Conservation (phyloP, 495 filamentous ascomycete genomes). For the Hyphodiscus hymeniophilus region DNA sequence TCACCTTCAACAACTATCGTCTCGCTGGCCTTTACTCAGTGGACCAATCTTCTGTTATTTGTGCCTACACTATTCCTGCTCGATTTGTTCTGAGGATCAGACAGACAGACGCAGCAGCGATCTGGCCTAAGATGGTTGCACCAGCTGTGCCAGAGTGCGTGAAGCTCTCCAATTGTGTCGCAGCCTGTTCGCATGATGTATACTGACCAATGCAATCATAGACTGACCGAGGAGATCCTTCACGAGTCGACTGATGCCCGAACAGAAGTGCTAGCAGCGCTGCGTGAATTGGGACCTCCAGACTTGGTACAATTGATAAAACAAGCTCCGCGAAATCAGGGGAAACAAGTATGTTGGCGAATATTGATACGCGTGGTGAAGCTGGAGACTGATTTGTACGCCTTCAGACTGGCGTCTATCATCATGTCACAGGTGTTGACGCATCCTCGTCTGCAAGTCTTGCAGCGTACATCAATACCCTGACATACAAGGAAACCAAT, state of each 20-base stretch:
- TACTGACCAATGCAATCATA: slow-evolving; percentile 25
- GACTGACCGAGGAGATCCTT: slow-evolving; percentile 84
- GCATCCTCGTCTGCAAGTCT: slow-evolving; percentile 95
- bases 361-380: not conserved
- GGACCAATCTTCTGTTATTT: no score
- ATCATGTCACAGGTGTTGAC: slow-evolving; percentile 96
- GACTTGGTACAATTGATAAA: slow-evolving; percentile 94
- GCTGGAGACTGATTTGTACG: slow-evolving; percentile 1
- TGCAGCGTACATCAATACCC: slow-evolving; percentile 95
- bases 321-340: slow-evolving; percentile 56
- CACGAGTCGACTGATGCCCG: slow-evolving; percentile 84
- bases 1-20: no score
- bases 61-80: no score
- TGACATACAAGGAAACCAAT: slow-evolving; percentile 83
- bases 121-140: slow-evolving; percentile 55
- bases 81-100: no score
- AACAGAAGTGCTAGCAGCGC: slow-evolving; percentile 71
- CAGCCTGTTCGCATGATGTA: not conserved
- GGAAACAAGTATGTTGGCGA: slow-evolving; percentile 50
- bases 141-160: slow-evolving; percentile 86
- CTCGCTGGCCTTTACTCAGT: no score
- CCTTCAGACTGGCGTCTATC: slow-evolving; percentile 80
- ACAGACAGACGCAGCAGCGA: no score
- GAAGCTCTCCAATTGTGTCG: not conserved
- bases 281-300: slow-evolving; percentile 90